Evolutionary conservation across 2,329 filamentous ascomycete genomes (phyloP).

Genomic region (Diplodia scrobiculata): DNA sequence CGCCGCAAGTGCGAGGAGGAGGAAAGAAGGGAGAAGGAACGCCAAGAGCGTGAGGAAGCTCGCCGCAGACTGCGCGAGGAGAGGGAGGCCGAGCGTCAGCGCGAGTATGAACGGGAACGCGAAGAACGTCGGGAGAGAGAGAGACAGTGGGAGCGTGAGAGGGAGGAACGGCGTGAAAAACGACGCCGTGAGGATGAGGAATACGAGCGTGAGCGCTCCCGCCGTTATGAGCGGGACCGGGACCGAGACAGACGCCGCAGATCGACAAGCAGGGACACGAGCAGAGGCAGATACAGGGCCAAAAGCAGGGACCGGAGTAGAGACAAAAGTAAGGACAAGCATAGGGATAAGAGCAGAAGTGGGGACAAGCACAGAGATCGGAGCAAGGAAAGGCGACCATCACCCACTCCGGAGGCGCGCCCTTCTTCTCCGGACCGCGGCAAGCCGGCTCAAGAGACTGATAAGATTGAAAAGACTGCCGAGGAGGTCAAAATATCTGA

Average conservation of each 20-base stretch:
- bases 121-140: constrained; percentile 48
- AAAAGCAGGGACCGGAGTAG: background rate
- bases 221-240: constrained; percentile 37
- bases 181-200: constrained; percentile 51
- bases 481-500: constrained; percentile 43
- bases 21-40: constrained; percentile 48
- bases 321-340: background rate
- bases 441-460: constrained; percentile 32
- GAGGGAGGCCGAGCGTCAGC: constrained; percentile 43
- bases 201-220: constrained; percentile 50
- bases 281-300: constrained; percentile 8
- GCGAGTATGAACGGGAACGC: constrained; percentile 56
- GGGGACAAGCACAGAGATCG: background rate
- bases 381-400: constrained; percentile 31
- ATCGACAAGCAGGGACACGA: constrained; percentile 25
- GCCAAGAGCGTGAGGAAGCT: constrained; percentile 34
- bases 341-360: background rate
- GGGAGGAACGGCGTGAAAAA: constrained; percentile 37
- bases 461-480: constrained; percentile 33
- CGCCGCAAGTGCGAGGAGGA: constrained; percentile 54
- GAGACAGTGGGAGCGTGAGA: constrained; percentile 41
- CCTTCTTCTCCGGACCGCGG: constrained; percentile 24
- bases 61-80: constrained; percentile 51
- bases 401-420: constrained; percentile 29
- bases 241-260: constrained; percentile 31